Conservation (phyloP, 345 rosid species). For the Ricinus communis region DNA sequence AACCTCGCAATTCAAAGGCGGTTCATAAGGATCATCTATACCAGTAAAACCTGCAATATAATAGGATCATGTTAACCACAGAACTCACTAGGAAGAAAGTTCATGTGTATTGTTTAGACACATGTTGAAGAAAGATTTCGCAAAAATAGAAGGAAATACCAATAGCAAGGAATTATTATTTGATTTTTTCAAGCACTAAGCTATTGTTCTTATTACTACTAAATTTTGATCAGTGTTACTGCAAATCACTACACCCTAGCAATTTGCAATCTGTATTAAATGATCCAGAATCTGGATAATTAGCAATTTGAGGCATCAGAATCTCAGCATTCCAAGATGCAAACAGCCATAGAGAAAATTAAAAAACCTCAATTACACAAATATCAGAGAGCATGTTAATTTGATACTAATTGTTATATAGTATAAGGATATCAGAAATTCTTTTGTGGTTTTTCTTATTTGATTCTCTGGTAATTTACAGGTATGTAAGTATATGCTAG, state of each 20-base stretch:
- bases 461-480: too few relatives aligned
- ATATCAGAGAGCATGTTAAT: background rate
- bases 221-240: background rate
- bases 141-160: background rate
- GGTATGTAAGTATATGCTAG: background rate
- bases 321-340: background rate
- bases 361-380: background rate
- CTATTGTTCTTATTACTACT: background rate
- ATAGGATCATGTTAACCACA: background rate
- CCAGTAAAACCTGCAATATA: slow-evolving; percentile 78
- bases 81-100: background rate
- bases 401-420: too few relatives aligned
- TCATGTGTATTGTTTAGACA: background rate
- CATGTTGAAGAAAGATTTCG: background rate
- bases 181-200: background rate
- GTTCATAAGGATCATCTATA: slow-evolving; percentile 90
- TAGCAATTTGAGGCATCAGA: background rate
- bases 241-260: background rate
- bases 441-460: too few relatives aligned
- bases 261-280: background rate
- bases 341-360: background rate
- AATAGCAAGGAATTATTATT: background rate
- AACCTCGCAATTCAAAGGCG: slow-evolving; percentile 86
- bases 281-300: background rate
- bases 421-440: too few relatives aligned